Conservation (phyloP, 768 basidiomycete genomes). For the Panus rudis region DNA sequence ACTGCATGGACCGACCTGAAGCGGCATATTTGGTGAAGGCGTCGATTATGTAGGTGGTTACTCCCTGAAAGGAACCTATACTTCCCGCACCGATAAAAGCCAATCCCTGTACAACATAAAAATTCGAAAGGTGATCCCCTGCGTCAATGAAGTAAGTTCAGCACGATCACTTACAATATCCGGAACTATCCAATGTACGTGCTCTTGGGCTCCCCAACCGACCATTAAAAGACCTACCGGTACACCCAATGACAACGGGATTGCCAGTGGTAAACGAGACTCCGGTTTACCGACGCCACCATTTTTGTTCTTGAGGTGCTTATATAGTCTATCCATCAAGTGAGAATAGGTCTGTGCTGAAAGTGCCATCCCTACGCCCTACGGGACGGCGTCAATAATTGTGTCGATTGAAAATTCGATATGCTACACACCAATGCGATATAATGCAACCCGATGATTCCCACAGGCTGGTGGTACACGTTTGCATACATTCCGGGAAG, state of each 20-base stretch:
- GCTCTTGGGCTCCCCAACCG: constrained; percentile 59
- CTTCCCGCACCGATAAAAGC: constrained; percentile 46
- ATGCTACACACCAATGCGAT: constrained; percentile 52
- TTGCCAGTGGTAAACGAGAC: constrained; percentile 44
- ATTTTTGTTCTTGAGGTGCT: constrained; percentile 42
- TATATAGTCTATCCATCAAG: constrained; percentile 48
- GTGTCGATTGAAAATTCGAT: not conserved
- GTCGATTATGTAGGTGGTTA: constrained; percentile 64
- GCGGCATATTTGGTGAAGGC: constrained; percentile 60
- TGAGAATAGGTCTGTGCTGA: constrained; percentile 49
- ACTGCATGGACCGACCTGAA: constrained; percentile 53
- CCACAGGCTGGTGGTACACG: constrained; percentile 46
- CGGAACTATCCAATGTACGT: constrained; percentile 60
- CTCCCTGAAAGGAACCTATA: constrained; percentile 52
- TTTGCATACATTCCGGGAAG: constrained; percentile 51
- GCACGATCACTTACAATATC: constrained; percentile 43
- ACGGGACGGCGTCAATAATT: not conserved
- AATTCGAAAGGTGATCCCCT: not conserved
- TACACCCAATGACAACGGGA: constrained; percentile 46
- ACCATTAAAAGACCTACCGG: constrained; percentile 62
- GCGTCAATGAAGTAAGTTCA: not conserved
- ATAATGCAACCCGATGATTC: constrained; percentile 64
- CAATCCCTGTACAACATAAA: constrained; percentile 40
- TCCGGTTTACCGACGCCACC: constrained; percentile 50
- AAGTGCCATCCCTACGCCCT: constrained; percentile 48